phyloP scores from a whole-genome alignment of 345 rosid genomes.

The Eucalyptus urophylla region DNA sequence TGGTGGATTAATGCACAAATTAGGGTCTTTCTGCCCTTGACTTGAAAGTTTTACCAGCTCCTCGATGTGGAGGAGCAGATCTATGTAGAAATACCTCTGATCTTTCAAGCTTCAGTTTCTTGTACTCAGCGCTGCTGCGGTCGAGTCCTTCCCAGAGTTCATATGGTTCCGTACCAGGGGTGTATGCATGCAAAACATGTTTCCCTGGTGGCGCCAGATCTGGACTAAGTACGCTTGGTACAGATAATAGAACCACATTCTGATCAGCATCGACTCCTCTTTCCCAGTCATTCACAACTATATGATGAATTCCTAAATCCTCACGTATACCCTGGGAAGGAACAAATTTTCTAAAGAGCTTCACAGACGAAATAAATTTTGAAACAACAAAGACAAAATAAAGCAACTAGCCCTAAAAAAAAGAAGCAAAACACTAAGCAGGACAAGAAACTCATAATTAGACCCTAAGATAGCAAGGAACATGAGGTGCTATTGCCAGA shows the following conservation, averaged over 20 bases:
- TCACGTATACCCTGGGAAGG: constrained; percentile 40
- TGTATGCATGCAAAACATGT: constrained; percentile 76
- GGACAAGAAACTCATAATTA: background rate
- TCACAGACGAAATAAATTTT: background rate
- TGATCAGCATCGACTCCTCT: constrained; percentile 91
- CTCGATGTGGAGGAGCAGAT: background rate
- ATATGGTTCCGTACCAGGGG: constrained; percentile 86
- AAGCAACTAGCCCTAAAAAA: background rate
- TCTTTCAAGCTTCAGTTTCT: constrained; percentile 65
- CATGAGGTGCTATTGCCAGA: background rate
- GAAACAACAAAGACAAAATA: background rate
- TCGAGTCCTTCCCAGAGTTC: constrained; percentile 80
- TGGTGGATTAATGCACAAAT: background rate
- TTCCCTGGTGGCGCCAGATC: constrained; percentile 81
- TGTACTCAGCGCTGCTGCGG: constrained; percentile 58
- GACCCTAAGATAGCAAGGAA: background rate
- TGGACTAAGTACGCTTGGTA: constrained; percentile 71
- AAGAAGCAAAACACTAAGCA: background rate
- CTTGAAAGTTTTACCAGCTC: background rate
- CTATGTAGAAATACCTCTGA: constrained; percentile 48
- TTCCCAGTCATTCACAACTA: constrained; percentile 83
- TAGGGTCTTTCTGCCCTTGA: background rate
- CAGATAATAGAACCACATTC: constrained; percentile 80
- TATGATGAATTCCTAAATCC: constrained; percentile 88
- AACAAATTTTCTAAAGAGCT: background rate